Evolutionary conservation across 2,329 filamentous ascomycete species (phyloP).

Genomic region (Hortaea sp.): DNA sequence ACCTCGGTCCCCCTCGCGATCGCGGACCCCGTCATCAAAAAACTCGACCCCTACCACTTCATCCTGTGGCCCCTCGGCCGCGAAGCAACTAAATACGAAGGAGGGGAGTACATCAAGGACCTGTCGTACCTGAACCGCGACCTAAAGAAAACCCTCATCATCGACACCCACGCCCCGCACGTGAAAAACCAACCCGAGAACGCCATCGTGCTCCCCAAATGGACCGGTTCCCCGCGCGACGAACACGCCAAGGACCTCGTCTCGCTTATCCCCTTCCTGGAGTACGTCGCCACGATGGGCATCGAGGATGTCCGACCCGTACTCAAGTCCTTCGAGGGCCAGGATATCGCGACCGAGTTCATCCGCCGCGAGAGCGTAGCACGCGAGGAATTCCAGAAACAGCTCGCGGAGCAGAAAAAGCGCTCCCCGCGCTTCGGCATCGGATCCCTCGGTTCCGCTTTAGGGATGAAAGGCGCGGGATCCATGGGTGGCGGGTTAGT

Average conservation of each 20-base stretch:
- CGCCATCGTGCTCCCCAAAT: constrained; percentile 81
- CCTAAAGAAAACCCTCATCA: constrained; percentile 85
- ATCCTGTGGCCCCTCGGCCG: constrained; percentile 92
- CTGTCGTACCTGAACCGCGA: constrained; percentile 96
- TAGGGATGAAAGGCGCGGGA: constrained; percentile 64
- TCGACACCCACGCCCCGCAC: constrained; percentile 76
- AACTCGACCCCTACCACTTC: constrained; percentile 89
- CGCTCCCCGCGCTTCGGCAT: constrained; percentile 53
- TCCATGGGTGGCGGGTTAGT: constrained; percentile 47
- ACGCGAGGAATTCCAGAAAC: constrained; percentile 73
- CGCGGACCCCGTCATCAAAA: constrained; percentile 79
- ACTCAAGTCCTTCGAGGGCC: constrained; percentile 51
- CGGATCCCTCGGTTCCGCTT: constrained; percentile 48
- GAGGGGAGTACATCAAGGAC: constrained; percentile 96
- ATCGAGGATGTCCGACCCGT: constrained; percentile 73
- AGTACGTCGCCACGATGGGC: constrained; percentile 93
- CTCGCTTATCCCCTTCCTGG: constrained; percentile 85
- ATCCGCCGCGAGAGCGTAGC: constrained; percentile 77
- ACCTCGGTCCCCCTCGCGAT: constrained; percentile 76
- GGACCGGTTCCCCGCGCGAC: constrained; percentile 75
- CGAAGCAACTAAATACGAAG: constrained; percentile 94
- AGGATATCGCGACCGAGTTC: constrained; percentile 82
- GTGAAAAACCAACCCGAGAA: constrained; percentile 92
- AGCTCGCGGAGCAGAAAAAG: constrained; percentile 58
- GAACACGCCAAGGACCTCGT: constrained; percentile 60